Evolutionary conservation across 805 yeast species (phyloP).

Genomic region (Starmerella scarabaei): DNA sequence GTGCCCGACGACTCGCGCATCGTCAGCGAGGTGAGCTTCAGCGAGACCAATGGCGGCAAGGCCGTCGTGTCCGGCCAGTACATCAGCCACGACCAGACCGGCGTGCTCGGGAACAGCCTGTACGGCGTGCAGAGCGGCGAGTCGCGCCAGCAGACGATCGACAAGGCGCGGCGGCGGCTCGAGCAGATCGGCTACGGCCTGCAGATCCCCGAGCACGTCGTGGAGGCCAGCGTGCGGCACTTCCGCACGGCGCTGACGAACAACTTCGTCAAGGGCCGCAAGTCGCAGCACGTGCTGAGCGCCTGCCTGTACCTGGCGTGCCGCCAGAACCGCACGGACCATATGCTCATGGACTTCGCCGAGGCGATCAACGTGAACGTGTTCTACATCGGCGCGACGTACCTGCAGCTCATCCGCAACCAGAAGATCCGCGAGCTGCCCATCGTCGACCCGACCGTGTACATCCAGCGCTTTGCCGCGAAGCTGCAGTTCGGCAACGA

Average conservation of each 20-base stretch:
- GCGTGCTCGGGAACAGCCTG: slow-evolving; percentile 55
- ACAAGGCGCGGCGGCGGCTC: slow-evolving; percentile 69
- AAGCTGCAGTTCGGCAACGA: slow-evolving; percentile 67
- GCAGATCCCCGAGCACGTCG: slow-evolving; percentile 66
- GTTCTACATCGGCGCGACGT: slow-evolving; percentile 91
- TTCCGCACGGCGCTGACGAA: slow-evolving; percentile 72
- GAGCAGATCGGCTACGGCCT: slow-evolving; percentile 68
- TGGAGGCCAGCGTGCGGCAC: slow-evolving; percentile 82
- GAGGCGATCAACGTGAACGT: slow-evolving; percentile 83
- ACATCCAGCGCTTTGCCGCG: slow-evolving; percentile 87
- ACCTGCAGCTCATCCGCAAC: slow-evolving; percentile 79
- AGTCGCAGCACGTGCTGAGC: slow-evolving; percentile 89
- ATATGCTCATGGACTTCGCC: slow-evolving; percentile 91
- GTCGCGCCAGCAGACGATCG: slow-evolving; percentile 76
- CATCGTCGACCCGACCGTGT: slow-evolving; percentile 84
- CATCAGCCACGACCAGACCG: slow-evolving; percentile 72
- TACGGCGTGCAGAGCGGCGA: slow-evolving; percentile 36
- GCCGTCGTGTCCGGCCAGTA: slow-evolving; percentile 93
- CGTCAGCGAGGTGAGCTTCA: slow-evolving; percentile 89
- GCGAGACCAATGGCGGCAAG: slow-evolving; percentile 85
- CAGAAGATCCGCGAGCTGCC: slow-evolving; percentile 69
- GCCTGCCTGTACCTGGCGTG: slow-evolving; percentile 93
- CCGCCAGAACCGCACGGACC: slow-evolving; percentile 79
- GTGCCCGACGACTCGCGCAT: slow-evolving; percentile 88
- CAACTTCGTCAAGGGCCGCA: slow-evolving; percentile 93